Base-by-base conservation (phyloP, 352 stramenopile species). In the Phytopythium delawarense region DNA sequence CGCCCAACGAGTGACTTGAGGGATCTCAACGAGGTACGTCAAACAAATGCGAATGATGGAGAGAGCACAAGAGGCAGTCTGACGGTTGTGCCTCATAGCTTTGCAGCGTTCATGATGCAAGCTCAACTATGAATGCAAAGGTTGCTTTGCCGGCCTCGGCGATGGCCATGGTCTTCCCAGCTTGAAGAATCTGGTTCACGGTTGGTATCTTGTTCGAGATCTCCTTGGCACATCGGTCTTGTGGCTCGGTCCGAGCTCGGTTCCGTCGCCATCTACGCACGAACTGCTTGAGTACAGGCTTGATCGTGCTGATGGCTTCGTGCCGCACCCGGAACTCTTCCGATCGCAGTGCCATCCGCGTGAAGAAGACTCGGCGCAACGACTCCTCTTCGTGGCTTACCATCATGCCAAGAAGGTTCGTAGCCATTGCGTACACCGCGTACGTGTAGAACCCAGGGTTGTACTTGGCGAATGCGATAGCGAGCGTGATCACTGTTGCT, bases 301-400 rank as follows among this genome's bases (percentile, higher is more conserved):
- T 64, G 16, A 78, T 48, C 34, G n/a, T 66, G 12, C 59, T 20
- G 34, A 76, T 79, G 0, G 71, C 71, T 30, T 69, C 71, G 57
- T 79, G 65, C 7, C 64, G 67, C 23, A 49, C 40, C 5, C 56
- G 44, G 57, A 82, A 82, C 32, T 79, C 74, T 7, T 76, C 65
- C 1, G 69, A 76, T 13, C 74, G 65, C 13, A 82, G 60, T 39
- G 72, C 69, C 62, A 71, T 77, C 2, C 71, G 69, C 21, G 76
- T 67, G 56, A 84, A 80, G 50, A 84, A 83, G 34, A 74, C 67
- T n/a, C 72, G 67, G 6, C 72, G 75, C 37, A 84, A 58, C 48
- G 70, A 74, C 61, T 84, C 75, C 59, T 83, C 72, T 67, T 84
- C 70, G 49, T 79, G 66, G 52, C 69, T 80, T 11, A 76, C 67